Percentiles rank a stretch among this genome's conserved stretches.
These are phyloP conservation scores for Suillus discolor DNA, from an alignment of 768 basidiomycete species.

Conservation along the genomic window DNA sequence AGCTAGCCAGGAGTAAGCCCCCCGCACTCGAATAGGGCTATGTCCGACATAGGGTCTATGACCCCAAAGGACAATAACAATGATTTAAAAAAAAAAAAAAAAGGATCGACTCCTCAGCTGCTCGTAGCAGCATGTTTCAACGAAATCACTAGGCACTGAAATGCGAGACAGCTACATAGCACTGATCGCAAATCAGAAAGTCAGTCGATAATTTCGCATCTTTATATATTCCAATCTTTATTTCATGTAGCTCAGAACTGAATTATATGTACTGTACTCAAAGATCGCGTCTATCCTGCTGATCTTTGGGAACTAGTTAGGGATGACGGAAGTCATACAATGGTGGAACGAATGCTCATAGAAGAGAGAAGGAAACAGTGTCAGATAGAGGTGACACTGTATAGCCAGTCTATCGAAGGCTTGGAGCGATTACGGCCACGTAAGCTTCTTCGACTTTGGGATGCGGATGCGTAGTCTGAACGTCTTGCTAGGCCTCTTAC, in stretches of 20 bases:
- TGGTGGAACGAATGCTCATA: neutral
- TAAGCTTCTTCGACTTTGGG: neutral
- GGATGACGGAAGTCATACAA: neutral
- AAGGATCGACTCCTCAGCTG: neutral
- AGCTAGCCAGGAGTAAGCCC: too few relatives aligned
- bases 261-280: neutral
- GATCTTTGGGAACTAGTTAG: slow-evolving; percentile 2
- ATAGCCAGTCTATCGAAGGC: neutral
- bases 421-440: neutral
- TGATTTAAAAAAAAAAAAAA: too few relatives aligned
- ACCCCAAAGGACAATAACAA: too few relatives aligned
- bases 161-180: neutral
- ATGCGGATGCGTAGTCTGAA: too few relatives aligned
- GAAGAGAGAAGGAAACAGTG: neutral
- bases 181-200: neutral
- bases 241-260: neutral
- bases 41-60: too few relatives aligned
- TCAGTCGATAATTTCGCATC: neutral
- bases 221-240: neutral
- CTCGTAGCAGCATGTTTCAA: neutral
- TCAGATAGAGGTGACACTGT: neutral
- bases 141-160: neutral
- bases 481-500: too few relatives aligned
- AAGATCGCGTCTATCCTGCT: neutral
- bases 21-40: too few relatives aligned